phyloP scores from a whole-genome alignment of 2,329 filamentous ascomycete species.

The Diaporthe sp. region DNA sequence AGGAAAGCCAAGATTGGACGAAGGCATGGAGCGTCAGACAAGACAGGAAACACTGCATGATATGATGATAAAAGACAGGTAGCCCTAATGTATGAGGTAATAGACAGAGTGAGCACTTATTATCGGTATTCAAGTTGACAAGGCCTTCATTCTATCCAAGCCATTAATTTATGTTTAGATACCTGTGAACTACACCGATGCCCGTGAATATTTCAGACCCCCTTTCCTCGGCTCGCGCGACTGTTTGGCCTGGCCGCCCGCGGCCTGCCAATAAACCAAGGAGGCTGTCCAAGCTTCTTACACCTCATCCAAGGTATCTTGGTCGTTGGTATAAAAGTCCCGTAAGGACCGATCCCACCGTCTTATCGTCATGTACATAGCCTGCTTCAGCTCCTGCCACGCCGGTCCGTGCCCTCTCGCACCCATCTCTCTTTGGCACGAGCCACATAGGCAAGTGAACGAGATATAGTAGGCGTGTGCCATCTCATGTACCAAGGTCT shows the following conservation, averaged over 20 bases:
- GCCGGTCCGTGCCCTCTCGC: not conserved
- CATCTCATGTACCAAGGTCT: conserved; percentile 1
- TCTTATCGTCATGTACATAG: not conserved
- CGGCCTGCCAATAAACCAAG: not conserved
- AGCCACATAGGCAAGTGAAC: not conserved
- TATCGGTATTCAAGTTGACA: not conserved
- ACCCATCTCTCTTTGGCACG: not conserved
- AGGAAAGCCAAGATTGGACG: conserved; percentile 3
- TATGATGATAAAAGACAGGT: conserved; percentile 15
- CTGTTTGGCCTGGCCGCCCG: not conserved
- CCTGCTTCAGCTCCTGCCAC: not conserved
- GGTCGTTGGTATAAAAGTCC: not conserved
- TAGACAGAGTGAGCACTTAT: not conserved
- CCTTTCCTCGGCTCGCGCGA: too few relatives aligned
- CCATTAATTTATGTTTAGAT: too few relatives aligned
- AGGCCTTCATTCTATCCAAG: not conserved
- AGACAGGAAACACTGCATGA: conserved; percentile 22
- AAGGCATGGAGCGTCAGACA: not conserved
- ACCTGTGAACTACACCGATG: not conserved
- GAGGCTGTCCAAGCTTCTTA: not conserved
- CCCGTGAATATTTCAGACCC: not conserved
- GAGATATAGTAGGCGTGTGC: not conserved
- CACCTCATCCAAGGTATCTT: not conserved
- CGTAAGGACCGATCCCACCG: not conserved
- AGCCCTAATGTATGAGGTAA: conserved; percentile 15